These are phyloP conservation scores for Sphaerostilbella broomeana DNA, from an alignment of 2,329 filamentous ascomycete species.

Conservation along the genomic window DNA sequence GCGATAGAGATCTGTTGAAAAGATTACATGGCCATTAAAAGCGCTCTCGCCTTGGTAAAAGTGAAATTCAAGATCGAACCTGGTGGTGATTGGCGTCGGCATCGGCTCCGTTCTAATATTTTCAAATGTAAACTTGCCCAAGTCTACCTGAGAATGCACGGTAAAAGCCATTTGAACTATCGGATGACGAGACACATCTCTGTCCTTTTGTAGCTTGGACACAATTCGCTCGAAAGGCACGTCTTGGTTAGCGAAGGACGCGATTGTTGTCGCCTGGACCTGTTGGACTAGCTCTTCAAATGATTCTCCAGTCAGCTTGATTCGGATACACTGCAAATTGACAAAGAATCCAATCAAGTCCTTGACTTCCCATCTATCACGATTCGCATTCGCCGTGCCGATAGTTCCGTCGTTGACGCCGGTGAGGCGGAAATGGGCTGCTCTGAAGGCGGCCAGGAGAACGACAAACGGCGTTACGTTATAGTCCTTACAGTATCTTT, in stretches of 20 bases:
- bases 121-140: conserved; percentile 17
- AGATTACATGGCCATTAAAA: conserved; percentile 15
- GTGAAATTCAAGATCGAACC: conserved; percentile 23
- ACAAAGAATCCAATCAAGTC: conserved; percentile 22
- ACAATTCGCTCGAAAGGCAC: conserved; percentile 17
- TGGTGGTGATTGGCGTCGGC: background rate
- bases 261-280: conserved; percentile 11
- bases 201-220: conserved; percentile 9
- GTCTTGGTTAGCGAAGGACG: conserved; percentile 17
- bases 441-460: conserved; percentile 21
- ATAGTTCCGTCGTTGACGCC: conserved; percentile 19
- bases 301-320: conserved; percentile 13
- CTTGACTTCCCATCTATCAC: conserved; percentile 15
- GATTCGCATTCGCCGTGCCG: conserved; percentile 17
- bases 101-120: conserved; percentile 14
- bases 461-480: conserved; percentile 14
- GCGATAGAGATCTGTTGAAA: conserved; percentile 19
- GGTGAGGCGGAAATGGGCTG: conserved; percentile 22
- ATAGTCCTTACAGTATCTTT: conserved; percentile 10
- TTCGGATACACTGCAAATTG: conserved; percentile 21
- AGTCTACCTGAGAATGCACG: conserved; percentile 18
- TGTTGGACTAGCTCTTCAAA: conserved; percentile 16
- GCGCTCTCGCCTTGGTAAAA: conserved; percentile 16
- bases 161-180: conserved; percentile 17
- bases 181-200: conserved; percentile 17